Conservation (phyloP, 805 yeast genomes). For the Dipodascopsis tothii region DNA sequence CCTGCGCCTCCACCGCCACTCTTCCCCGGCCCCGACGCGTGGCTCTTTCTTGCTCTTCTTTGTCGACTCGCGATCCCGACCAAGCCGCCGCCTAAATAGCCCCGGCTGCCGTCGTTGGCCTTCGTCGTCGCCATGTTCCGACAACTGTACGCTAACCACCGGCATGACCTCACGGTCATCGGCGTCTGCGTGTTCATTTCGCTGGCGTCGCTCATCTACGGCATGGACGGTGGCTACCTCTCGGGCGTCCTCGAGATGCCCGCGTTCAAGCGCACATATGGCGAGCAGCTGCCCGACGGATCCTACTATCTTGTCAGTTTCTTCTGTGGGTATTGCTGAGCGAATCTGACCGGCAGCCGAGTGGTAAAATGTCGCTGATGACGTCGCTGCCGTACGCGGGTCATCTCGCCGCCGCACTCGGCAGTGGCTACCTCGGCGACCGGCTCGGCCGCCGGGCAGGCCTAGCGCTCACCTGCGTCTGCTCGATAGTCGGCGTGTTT, state of each 20-base stretch:
- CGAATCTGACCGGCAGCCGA: not conserved
- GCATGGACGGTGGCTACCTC: slow-evolving; percentile 8
- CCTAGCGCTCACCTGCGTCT: not conserved
- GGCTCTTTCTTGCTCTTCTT: too few species aligned
- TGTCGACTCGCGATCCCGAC: too few species aligned
- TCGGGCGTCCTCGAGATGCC: slow-evolving; percentile 8
- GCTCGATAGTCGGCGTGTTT: not conserved
- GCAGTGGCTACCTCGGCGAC: not conserved
- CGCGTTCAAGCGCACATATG: slow-evolving; percentile 2
- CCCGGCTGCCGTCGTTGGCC: too few species aligned
- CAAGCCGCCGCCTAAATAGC: too few species aligned
- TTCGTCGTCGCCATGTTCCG: too few species aligned
- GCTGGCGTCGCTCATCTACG: slow-evolving; percentile 9
- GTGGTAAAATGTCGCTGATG: not conserved
- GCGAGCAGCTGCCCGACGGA: not conserved
- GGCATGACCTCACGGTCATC: slow-evolving; percentile 1
- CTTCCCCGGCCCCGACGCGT: too few species aligned
- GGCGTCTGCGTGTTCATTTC: slow-evolving; percentile 3
- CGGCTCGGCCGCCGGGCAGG: not conserved
- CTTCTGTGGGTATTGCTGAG: too few species aligned
- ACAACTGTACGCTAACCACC: too few species aligned
- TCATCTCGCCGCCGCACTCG: not conserved
- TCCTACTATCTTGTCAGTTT: not conserved
- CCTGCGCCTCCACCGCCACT: too few species aligned
- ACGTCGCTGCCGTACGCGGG: not conserved